phyloP scores from a whole-genome alignment of 2,329 filamentous ascomycete genomes.

The Laburnicola sp. region DNA sequence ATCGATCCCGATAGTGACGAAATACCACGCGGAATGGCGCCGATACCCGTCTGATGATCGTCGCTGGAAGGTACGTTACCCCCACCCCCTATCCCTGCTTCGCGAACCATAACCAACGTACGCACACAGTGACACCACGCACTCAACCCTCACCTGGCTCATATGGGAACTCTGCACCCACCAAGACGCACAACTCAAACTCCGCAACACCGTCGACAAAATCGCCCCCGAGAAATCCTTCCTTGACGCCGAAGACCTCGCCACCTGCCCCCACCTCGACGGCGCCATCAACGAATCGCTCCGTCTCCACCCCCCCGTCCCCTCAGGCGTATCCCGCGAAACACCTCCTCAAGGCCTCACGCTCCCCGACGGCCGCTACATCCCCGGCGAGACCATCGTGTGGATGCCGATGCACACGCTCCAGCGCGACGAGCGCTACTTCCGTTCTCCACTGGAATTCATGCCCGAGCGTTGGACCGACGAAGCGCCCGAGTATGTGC shows the following conservation, averaged over 20 bases:
- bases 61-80: slow-evolving; percentile 35
- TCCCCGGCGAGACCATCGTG: slow-evolving; percentile 35
- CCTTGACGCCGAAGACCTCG: slow-evolving; percentile 32
- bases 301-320: slow-evolving; percentile 38
- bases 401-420: slow-evolving; percentile 38
- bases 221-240: slow-evolving; percentile 21
- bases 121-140: slow-evolving; percentile 31
- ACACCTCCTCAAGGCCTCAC: slow-evolving; percentile 39
- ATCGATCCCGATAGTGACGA: slow-evolving; percentile 25
- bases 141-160: slow-evolving; percentile 34
- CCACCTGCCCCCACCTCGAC: slow-evolving; percentile 32
- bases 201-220: slow-evolving; percentile 26
- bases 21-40: slow-evolving; percentile 27
- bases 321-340: slow-evolving; percentile 37
- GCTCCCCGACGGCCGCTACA: slow-evolving; percentile 32
- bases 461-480: slow-evolving; percentile 39
- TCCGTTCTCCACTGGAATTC: slow-evolving; percentile 27
- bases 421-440: slow-evolving; percentile 36
- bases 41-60: slow-evolving; percentile 32
- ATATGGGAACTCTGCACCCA: slow-evolving; percentile 37
- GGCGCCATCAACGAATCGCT: slow-evolving; percentile 38
- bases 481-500: slow-evolving; percentile 23
- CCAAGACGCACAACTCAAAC: slow-evolving; percentile 23
- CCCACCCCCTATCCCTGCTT: background rate
- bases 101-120: background rate